Evolutionary conservation across 2,329 filamentous ascomycete genomes (phyloP), one percentile per base, ranked within the genome.

Genomic region (Exophiala bonariae): DNA sequence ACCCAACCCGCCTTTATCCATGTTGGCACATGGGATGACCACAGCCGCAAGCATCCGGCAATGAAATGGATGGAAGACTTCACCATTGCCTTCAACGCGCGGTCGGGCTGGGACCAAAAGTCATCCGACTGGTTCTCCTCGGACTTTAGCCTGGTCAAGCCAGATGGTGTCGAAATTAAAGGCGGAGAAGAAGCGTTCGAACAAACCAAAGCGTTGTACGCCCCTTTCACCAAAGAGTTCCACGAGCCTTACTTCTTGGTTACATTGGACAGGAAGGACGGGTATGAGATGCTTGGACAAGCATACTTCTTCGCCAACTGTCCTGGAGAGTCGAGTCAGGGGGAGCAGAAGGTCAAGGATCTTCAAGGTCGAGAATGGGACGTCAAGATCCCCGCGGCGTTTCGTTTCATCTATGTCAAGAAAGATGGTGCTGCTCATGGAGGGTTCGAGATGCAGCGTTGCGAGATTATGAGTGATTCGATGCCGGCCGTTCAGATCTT

Each of bases 1-100:
- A 54, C 55, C 3, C 19, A 47, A 14, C 47, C 45, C 8, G 55
- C 55, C 18, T 54, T 47, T 19, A 36, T 57, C 30, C 54, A 56
- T 32, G 13, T 40, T 13, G 56, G 54, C 19, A 44, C 42, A 14
- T 56, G 54, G 56, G 54, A 56, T 28, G 54, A 51, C 30, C 44
- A 47, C 22, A 52, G 54, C 7, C 44, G 54, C 19, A 39, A 38
- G 20, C 56, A 56, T 35, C 54, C 56, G 3, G 56, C 56, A 3
- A 56, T 56, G 56, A 54, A 56, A 31, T 58, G 49, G 48, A 56
- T 58, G 51, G 50, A 56, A 35, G 45, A 51, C 19, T 56, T 53
- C 18, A 58, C 54, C 14, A 20, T 40, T 23, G 37, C 32, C 28
- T 49, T 50, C 45, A 54, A 54, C 37, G 31, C 41, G 23, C 47